phyloP scores from a whole-genome alignment of 352 stramenopile species.

The Saprolegnia parasitica region DNA sequence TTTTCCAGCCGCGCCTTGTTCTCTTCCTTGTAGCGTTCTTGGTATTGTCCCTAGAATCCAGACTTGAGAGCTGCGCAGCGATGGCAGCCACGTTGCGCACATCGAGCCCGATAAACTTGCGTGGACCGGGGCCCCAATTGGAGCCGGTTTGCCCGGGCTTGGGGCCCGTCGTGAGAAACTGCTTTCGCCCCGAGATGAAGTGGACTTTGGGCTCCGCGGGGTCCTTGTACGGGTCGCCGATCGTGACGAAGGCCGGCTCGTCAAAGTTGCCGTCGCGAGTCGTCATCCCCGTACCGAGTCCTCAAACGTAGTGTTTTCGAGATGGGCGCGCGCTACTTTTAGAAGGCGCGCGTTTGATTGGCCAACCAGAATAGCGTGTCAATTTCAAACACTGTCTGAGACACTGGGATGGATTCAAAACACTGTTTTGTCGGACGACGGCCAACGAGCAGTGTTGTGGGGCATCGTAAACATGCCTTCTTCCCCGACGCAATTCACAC shows the following conservation, averaged over 20 bases:
- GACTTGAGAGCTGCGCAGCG: neutral
- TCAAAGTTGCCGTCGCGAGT: conserved; percentile 60
- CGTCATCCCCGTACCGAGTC: neutral
- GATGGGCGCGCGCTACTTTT: too few relatives aligned
- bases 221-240: conserved; percentile 55
- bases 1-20: conserved; percentile 62
- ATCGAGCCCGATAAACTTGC: conserved; percentile 57
- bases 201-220: conserved; percentile 43
- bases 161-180: conserved; percentile 63
- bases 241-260: conserved; percentile 56
- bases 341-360: too few relatives aligned
- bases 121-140: conserved; percentile 55
- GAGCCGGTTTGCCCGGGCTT: conserved; percentile 57
- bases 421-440: too few relatives aligned
- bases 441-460: too few relatives aligned
- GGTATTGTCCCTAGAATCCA: conserved; percentile 41
- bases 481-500: too few relatives aligned
- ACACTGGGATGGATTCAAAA: too few relatives aligned
- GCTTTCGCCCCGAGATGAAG: conserved; percentile 55
- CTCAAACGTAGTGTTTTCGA: too few relatives aligned
- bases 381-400: too few relatives aligned
- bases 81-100: neutral
- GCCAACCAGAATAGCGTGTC: too few relatives aligned
- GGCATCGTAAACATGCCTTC: too few relatives aligned
- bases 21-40: conserved; percentile 67